These are phyloP conservation scores for Kodamaea kaohsiungensis DNA, from an alignment of 805 yeast species.

Conservation along the genomic window DNA sequence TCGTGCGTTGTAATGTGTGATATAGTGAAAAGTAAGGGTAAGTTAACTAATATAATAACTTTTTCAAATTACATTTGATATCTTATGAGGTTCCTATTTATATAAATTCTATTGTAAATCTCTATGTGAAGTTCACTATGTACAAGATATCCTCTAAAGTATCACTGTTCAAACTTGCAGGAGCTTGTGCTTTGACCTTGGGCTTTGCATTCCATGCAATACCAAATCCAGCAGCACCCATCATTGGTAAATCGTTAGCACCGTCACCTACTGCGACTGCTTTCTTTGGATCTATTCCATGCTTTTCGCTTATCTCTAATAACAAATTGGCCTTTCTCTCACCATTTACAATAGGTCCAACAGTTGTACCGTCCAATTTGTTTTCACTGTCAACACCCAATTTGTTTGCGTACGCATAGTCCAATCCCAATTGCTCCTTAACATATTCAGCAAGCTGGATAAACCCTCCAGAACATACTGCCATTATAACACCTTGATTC, in stretches of 20 bases:
- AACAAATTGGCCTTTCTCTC: conserved; percentile 75
- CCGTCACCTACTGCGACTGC: conserved; percentile 96
- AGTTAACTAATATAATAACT: too few species aligned
- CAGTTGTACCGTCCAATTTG: conserved; percentile 69
- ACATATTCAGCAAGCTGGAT: conserved; percentile 82
- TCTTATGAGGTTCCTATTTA: too few species aligned
- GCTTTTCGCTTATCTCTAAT: conserved; percentile 56
- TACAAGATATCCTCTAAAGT: conserved; percentile 75
- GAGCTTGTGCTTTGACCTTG: conserved; percentile 80
- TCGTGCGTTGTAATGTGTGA: too few species aligned
- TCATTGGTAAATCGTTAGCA: conserved; percentile 92
- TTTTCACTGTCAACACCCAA: conserved; percentile 48
- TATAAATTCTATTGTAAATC: neutral
- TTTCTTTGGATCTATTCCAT: conserved; percentile 48
- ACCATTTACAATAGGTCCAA: conserved; percentile 87
- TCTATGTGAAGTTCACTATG: conserved; percentile 50
- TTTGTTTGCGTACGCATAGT: conserved; percentile 87
- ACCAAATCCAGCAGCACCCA: conserved; percentile 90
- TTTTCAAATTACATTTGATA: too few species aligned
- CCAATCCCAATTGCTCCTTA: conserved; percentile 64
- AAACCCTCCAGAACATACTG: conserved; percentile 94
- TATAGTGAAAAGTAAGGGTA: too few species aligned
- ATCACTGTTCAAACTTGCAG: conserved; percentile 74
- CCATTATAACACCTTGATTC: conserved; percentile 63
- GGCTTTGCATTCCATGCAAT: conserved; percentile 98